phyloP scores from a whole-genome alignment of 116 monocot genomes.

The Posidonia oceanica region DNA sequence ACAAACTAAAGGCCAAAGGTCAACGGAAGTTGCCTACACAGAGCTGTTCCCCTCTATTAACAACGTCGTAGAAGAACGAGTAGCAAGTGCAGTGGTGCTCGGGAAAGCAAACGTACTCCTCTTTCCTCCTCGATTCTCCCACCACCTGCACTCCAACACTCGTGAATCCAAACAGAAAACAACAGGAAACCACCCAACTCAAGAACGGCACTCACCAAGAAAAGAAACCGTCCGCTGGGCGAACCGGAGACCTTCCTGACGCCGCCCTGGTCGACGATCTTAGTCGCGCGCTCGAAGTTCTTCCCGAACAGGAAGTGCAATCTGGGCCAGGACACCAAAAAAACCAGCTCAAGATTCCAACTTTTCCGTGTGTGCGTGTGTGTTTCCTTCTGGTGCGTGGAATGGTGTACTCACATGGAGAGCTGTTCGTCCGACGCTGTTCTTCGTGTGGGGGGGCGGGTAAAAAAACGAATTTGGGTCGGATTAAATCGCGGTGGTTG shows the following conservation, averaged over 20 bases:
- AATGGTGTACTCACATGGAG: constrained; percentile 23
- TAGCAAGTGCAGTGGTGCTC: constrained; percentile 88
- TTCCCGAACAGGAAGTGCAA: constrained; percentile 83
- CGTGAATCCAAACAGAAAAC: background rate
- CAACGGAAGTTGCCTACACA: constrained; percentile 33
- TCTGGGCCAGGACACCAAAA: constrained; percentile 15
- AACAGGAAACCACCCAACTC: background rate
- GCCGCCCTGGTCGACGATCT: constrained; percentile 77
- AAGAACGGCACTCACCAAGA: background rate
- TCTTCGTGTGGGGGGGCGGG: background rate
- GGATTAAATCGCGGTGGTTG: background rate
- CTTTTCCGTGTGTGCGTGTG: background rate
- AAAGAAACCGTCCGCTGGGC: constrained; percentile 16
- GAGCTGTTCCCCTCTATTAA: constrained; percentile 72
- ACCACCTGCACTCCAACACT: constrained; percentile 34
- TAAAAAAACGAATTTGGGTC: background rate
- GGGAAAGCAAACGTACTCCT: constrained; percentile 85
- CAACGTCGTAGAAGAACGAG: constrained; percentile 92
- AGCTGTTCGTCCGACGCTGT: constrained; percentile 53
- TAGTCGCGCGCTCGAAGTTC: constrained; percentile 77
- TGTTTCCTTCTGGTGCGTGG: no score
- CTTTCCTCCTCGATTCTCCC: constrained; percentile 81
- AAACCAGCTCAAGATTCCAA: constrained; percentile 1
- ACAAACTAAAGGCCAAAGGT: background rate
- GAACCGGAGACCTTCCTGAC: constrained; percentile 44